Conservation (phyloP, 2,329 filamentous ascomycete species). For the Sclerotinia borealis region DNA sequence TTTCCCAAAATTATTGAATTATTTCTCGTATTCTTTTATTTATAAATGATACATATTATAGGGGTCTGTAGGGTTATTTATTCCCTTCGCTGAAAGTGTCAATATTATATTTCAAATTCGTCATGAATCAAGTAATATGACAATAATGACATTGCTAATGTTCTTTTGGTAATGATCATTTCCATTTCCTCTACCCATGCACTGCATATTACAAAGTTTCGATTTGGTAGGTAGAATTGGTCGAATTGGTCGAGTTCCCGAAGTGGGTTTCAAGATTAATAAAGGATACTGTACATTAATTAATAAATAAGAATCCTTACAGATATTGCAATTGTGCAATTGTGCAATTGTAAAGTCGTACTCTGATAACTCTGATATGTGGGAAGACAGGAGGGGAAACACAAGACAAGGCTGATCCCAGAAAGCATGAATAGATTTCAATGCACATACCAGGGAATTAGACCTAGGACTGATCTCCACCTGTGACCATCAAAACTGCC, state of each 20-base stretch:
- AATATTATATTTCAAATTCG: too few relatives aligned
- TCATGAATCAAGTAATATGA: background rate
- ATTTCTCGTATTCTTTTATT: background rate
- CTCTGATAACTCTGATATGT: constrained; percentile 7
- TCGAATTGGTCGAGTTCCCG: background rate
- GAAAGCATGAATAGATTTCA: constrained; percentile 8
- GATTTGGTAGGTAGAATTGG: background rate
- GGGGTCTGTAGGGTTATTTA: background rate
- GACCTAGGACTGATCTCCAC: constrained; percentile 1
- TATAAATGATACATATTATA: background rate
- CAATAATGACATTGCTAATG: background rate
- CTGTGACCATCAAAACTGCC: constrained; percentile 3
- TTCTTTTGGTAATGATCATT: background rate
- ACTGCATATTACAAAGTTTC: background rate
- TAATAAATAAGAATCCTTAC: constrained; percentile 3
- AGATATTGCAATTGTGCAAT: background rate
- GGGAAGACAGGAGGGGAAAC: constrained; percentile 1
- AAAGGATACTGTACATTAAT: background rate
- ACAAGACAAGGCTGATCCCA: constrained; percentile 12
- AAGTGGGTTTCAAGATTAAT: too few relatives aligned
- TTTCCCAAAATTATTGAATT: background rate
- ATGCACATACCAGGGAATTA: constrained; percentile 11
- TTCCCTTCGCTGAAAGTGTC: background rate
- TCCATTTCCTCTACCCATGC: background rate
- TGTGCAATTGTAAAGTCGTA: too few relatives aligned